Evolutionary conservation across 2,329 filamentous ascomycete species (phyloP).

Genomic region (Xylaria sp.): DNA sequence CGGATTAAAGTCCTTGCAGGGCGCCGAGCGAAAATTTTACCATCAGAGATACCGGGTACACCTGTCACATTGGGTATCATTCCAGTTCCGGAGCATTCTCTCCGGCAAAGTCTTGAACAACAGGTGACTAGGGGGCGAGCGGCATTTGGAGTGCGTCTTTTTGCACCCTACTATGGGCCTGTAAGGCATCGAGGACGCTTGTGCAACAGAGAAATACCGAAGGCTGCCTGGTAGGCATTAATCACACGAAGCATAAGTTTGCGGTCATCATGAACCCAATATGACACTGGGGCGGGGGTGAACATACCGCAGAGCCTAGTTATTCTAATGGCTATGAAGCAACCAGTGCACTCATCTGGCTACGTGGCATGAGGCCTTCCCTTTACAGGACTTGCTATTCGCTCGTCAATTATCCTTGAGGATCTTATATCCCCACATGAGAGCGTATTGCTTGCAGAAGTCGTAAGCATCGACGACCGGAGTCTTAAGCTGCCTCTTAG

Average conservation of each 20-base stretch:
- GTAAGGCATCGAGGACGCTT: not conserved
- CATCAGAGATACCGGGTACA: not conserved
- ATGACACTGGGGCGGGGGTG: not conserved
- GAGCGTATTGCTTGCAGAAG: not conserved
- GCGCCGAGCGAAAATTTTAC: too few species aligned
- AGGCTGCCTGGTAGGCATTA: not conserved
- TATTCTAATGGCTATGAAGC: not conserved
- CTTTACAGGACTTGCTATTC: not conserved
- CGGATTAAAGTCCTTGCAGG: not conserved
- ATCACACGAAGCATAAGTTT: not conserved
- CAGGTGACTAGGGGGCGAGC: not conserved
- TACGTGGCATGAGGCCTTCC: not conserved
- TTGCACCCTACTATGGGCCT: not conserved
- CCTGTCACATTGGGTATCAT: not conserved
- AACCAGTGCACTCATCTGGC: not conserved
- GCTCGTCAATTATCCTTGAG: not conserved
- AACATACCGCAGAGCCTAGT: not conserved
- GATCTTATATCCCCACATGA: not conserved
- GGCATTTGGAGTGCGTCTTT: not conserved
- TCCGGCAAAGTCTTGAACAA: not conserved
- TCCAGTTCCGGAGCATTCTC: slow-evolving; percentile 7
- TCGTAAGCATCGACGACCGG: too few species aligned
- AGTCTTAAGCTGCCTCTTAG: not conserved
- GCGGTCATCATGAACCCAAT: not conserved
- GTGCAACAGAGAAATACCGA: not conserved